Conservation (phyloP, 805 yeast genomes). For the Wickerhamiella shivajii region DNA sequence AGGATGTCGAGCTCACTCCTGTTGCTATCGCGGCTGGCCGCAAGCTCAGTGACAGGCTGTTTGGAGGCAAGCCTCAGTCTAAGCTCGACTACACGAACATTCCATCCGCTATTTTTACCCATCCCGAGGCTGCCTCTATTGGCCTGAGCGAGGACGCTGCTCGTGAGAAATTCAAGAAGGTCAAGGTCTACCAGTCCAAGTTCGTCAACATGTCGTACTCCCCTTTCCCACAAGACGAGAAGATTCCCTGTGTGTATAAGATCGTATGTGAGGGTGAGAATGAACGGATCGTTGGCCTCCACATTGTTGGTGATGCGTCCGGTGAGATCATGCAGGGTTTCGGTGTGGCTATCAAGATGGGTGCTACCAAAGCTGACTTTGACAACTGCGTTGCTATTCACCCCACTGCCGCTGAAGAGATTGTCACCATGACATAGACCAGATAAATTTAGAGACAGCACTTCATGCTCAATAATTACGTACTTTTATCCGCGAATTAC, state of each 20-base stretch:
- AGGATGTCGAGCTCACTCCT: conserved; percentile 88
- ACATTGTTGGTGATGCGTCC: conserved; percentile 78
- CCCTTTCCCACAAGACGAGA: conserved; percentile 48
- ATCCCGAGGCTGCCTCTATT: conserved; percentile 93
- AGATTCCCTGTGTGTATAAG: conserved; percentile 80
- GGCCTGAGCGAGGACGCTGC: conserved; percentile 80
- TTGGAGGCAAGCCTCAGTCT: conserved; percentile 63
- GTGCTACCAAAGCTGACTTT: conserved; percentile 93
- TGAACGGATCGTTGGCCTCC: conserved; percentile 92
- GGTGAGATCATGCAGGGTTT: conserved; percentile 95
- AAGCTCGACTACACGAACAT: conserved; percentile 76
- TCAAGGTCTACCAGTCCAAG: conserved; percentile 68
- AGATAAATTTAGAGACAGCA: background rate
- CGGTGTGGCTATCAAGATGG: conserved; percentile 97
- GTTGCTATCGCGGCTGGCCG: conserved; percentile 99
- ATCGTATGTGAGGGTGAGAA: conserved; percentile 61
- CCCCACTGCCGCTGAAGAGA: conserved; percentile 96
- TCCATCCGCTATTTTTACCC: conserved; percentile 95
- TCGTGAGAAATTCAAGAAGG: conserved; percentile 50
- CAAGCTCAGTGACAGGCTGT: conserved; percentile 77
- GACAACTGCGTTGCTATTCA: conserved; percentile 96
- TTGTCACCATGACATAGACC: conserved; percentile 58
- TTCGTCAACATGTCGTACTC: conserved; percentile 92
- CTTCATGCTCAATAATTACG: background rate
- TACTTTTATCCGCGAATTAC: conserved; percentile 10